A percentile compares a stretch with the other conserved stretches of the same genome.
Evolutionary conservation across 1,139 yeast genomes (phyloP).

Genomic region (Pichia sp.): DNA sequence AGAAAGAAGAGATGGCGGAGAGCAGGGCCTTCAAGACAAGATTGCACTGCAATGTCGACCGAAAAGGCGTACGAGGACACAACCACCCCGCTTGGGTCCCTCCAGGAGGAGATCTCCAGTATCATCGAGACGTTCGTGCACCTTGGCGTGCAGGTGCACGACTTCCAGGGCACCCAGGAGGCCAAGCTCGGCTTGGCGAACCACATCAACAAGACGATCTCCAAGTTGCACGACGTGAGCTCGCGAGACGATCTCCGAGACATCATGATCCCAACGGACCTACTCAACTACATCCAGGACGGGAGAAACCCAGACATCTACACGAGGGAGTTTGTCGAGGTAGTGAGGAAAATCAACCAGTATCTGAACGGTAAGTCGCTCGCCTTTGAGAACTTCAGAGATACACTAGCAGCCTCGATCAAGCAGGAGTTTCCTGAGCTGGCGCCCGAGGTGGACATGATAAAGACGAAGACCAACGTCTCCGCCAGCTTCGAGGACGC

Average conservation of each 20-base stretch:
- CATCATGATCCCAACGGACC: conserved; percentile 68
- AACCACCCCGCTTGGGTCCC: conserved; percentile 42
- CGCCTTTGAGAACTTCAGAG: conserved; percentile 56
- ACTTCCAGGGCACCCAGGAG: conserved; percentile 79
- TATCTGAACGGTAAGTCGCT: conserved; percentile 76
- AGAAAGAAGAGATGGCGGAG: too few relatives aligned
- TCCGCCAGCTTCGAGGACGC: background rate
- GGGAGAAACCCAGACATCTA: conserved; percentile 97
- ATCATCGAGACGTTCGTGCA: conserved; percentile 84
- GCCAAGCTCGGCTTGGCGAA: conserved; percentile 51
- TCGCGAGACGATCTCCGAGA: conserved; percentile 28
- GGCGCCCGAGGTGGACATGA: conserved; percentile 47
- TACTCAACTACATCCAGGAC: conserved; percentile 84
- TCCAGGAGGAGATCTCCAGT: conserved; percentile 60
- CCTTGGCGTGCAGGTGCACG: conserved; percentile 87
- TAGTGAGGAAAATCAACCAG: conserved; percentile 83
- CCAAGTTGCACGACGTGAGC: conserved; percentile 21
- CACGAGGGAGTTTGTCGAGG: conserved; percentile 92
- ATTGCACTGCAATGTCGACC: conserved; percentile 28
- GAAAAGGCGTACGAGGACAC: conserved; percentile 25
- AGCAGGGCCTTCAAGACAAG: too few relatives aligned
- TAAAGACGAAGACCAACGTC: conserved; percentile 30
- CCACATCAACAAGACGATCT: conserved; percentile 29
- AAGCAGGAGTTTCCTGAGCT: conserved; percentile 75
- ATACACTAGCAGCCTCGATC: conserved; percentile 64